These are phyloP conservation scores for Vicia sativa DNA, from an alignment of 306 rosid genomes.

Conservation along the genomic window DNA sequence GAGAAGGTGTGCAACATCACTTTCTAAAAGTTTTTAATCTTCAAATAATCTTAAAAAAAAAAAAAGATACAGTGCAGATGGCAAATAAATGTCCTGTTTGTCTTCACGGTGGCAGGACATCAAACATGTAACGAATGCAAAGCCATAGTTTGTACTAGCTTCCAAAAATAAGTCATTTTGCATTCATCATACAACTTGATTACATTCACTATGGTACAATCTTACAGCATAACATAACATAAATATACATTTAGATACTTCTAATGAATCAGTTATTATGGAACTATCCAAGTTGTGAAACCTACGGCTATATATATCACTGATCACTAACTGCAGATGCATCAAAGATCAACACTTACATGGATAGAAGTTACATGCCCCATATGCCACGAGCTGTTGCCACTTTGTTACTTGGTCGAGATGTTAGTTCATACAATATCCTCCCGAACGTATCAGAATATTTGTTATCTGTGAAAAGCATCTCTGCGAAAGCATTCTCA, in stretches of 20 bases:
- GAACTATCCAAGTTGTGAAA: constrained; percentile 20
- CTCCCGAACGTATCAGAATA: constrained; percentile 88
- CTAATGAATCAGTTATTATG: constrained; percentile 17
- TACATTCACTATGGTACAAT: constrained; percentile 18
- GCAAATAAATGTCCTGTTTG: no score
- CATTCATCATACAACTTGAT: constrained; percentile 18
- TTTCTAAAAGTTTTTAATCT: constrained; percentile 18
- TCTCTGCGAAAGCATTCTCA: constrained; percentile 94
- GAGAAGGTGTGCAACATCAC: neutral
- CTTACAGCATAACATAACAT: neutral
- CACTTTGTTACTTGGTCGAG: constrained; percentile 82
- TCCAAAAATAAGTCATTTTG: neutral
- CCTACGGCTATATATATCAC: constrained; percentile 23
- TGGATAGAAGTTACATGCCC: constrained; percentile 73
- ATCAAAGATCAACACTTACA: neutral
- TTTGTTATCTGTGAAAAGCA: constrained; percentile 74
- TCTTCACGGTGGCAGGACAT: no score
- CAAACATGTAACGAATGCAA: neutral
- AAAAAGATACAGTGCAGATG: no score
- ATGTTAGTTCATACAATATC: constrained; percentile 88
- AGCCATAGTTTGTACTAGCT: neutral
- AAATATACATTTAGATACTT: constrained; percentile 43
- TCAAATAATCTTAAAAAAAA: constrained; percentile 2
- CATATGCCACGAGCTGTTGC: constrained; percentile 90
- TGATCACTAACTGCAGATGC: neutral